A percentile compares a stretch with the other conserved stretches of the same genome.
Conservation (phyloP, 2,329 filamentous ascomycete genomes). For the Xenoacremonium recifei region DNA sequence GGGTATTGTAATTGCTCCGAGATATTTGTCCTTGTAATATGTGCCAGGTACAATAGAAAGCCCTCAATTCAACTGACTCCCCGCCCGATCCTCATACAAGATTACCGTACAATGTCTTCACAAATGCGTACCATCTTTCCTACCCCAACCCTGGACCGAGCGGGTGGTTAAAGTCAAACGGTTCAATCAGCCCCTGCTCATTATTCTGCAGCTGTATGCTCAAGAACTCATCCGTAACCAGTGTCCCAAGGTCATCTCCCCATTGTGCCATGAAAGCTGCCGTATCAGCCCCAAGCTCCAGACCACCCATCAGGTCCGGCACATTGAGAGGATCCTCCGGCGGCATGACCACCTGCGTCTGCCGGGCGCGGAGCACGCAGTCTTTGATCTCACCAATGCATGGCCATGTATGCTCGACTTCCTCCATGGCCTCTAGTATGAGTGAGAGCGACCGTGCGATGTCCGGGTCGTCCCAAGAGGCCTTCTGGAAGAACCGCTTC, state of each 20-base stretch:
- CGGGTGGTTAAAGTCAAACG: conserved; percentile 31
- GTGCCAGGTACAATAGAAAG: too few relatives aligned
- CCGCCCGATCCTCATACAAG: too few relatives aligned
- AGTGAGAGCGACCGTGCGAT: conserved; percentile 50
- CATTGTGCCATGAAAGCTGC: conserved; percentile 28
- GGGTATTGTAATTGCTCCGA: too few relatives aligned
- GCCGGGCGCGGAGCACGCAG: conserved; percentile 29
- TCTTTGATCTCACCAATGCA: conserved; percentile 43
- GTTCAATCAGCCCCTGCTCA: conserved; percentile 22
- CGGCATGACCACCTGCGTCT: conserved; percentile 28
- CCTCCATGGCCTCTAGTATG: conserved; percentile 47
- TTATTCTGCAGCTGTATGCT: conserved; percentile 30
- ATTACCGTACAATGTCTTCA: too few relatives aligned
- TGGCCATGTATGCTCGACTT: conserved; percentile 50
- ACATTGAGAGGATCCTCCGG: conserved; percentile 31
- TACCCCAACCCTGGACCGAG: conserved; percentile 3
- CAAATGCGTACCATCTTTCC: too few relatives aligned
- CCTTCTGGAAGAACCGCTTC: conserved; percentile 40
- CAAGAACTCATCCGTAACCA: conserved; percentile 34
- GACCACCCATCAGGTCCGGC: conserved; percentile 32
- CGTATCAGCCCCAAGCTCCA: conserved; percentile 24
- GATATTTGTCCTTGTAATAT: too few relatives aligned
- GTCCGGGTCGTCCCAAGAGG: conserved; percentile 40
- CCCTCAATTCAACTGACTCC: too few relatives aligned
- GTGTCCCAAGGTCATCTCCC: conserved; percentile 30